Base-by-base conservation (phyloP, 2,329 filamentous ascomycete genomes). In the Sporothrix humicola region DNA sequence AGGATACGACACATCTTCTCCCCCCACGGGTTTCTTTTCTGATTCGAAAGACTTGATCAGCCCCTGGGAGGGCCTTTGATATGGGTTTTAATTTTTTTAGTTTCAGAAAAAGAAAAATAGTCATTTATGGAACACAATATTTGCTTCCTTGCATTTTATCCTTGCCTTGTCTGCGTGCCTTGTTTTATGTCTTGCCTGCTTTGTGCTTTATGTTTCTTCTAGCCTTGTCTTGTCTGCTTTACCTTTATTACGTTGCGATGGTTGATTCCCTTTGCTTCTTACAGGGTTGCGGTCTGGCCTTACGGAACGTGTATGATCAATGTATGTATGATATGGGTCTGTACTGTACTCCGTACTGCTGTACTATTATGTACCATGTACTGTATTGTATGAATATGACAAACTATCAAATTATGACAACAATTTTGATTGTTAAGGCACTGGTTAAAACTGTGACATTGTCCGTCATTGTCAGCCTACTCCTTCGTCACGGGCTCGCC, bases 401-500 rank as follows among this genome's bases (percentile, higher is more conserved):
- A 13, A 12, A 12, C 17, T 23, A 50, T 46, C 15, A 52, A 52
- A 50, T 0, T 13, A 46, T 44, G 15, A 44, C 2, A 44, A 65
- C 52, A 70, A 50, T 26, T 66, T 66, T 48, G 46, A 37, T 23
- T 58, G 65, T 44, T 65, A 7, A 54, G 44, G 8, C 42, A 13
- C 9, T 50, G 31, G 5, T 50, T 17, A 13, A 31, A 31, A 17
- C 23, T 13, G 56, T 37, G 56, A 31, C 48, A 10, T 15, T 15
- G 26, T 2, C 31, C n/a, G 31, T 6, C 2, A 31, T 5, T 68
- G 15, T 37, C 9, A n/a, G 6, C 15, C 23, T 48, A 73, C 63
- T 76, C 68, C 71, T 75, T 54, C 13, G 74, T 73, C 26, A 79
- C 72, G 1, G 77, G 71, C 77, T 90, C 88, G 0, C 87, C 88